Percentiles rank a stretch among this genome's conserved stretches.
phyloP scores from a whole-genome alignment of 495 filamentous ascomycete species.

The Trichocladium antarcticum region DNA sequence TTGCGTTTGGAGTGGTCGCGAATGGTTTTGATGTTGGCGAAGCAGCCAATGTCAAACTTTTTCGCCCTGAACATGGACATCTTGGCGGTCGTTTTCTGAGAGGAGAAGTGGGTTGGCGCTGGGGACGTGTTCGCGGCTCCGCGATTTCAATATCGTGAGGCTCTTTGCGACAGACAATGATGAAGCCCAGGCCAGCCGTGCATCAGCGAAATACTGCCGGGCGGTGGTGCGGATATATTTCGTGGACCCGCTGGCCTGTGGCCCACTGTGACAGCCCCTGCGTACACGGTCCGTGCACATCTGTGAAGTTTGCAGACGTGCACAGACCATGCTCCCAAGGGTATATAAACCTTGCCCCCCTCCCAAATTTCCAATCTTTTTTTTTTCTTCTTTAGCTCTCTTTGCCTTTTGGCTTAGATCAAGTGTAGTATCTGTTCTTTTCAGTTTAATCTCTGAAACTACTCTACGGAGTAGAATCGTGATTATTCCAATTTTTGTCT shows the following conservation, averaged over 20 bases:
- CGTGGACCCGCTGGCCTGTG: too few species aligned
- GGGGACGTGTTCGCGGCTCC: background rate
- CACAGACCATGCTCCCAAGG: slow-evolving; percentile 11
- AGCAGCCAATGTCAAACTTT: slow-evolving; percentile 76
- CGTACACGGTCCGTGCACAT: background rate
- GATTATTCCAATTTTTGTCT: slow-evolving; percentile 76
- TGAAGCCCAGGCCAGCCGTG: background rate
- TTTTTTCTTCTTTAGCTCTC: slow-evolving; percentile 38
- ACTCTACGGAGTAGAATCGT: slow-evolving; percentile 58
- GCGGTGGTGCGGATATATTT: slow-evolving; percentile 12
- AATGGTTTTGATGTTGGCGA: slow-evolving; percentile 69
- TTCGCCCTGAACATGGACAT: slow-evolving; percentile 82
- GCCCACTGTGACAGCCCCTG: background rate
- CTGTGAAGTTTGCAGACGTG: slow-evolving; percentile 14
- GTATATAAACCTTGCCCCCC: slow-evolving; percentile 20
- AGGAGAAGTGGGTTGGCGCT: background rate
- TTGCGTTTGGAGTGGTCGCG: slow-evolving; percentile 94
- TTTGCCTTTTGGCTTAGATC: slow-evolving; percentile 79
- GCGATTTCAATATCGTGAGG: background rate
- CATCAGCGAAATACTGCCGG: slow-evolving; percentile 7
- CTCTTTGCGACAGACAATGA: background rate
- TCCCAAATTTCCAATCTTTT: slow-evolving; percentile 16
- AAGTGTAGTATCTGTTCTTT: slow-evolving; percentile 99
- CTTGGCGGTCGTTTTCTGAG: slow-evolving; percentile 17
- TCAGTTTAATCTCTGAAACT: slow-evolving; percentile 82